phyloP scores from a whole-genome alignment of 805 yeast species.

The Lipomyces sp. region DNA sequence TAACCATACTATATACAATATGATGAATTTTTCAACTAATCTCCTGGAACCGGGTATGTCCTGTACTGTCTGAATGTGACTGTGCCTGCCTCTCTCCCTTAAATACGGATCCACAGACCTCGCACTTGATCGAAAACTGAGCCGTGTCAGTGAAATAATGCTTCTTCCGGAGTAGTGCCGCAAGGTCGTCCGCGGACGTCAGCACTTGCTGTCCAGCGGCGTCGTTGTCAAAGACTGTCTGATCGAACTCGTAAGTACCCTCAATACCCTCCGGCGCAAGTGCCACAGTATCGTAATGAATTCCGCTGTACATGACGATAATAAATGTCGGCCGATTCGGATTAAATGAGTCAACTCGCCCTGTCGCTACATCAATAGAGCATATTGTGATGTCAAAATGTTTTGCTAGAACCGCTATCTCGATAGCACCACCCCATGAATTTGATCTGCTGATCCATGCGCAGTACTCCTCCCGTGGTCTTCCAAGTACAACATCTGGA shows the following conservation, averaged over 20 bases:
- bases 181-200: slow-evolving; percentile 50
- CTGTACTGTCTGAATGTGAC: slow-evolving; percentile 65
- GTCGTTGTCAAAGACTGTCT: slow-evolving; percentile 51
- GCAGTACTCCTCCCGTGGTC: slow-evolving; percentile 54
- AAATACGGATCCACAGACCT: slow-evolving; percentile 56
- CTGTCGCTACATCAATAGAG: slow-evolving; percentile 69
- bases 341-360: slow-evolving; percentile 60
- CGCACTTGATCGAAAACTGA: slow-evolving; percentile 61
- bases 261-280: slow-evolving; percentile 44
- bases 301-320: slow-evolving; percentile 67
- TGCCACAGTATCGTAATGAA: slow-evolving; percentile 73
- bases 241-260: slow-evolving; percentile 46
- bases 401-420: slow-evolving; percentile 63
- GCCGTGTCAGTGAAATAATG: slow-evolving; percentile 71
- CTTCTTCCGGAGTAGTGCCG: slow-evolving; percentile 52
- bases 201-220: slow-evolving; percentile 47
- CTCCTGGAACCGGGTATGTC: slow-evolving; percentile 68
- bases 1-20: background rate
- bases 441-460: slow-evolving; percentile 64
- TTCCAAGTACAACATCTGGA: slow-evolving; percentile 63
- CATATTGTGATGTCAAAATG: slow-evolving; percentile 58
- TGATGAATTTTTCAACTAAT: background rate
- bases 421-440: slow-evolving; percentile 88
- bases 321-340: slow-evolving; percentile 53
- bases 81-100: slow-evolving; percentile 69